These are phyloP conservation scores for Vanrija sp. DNA, from an alignment of 1,284 basidiomycete species.

Conservation along the genomic window DNA sequence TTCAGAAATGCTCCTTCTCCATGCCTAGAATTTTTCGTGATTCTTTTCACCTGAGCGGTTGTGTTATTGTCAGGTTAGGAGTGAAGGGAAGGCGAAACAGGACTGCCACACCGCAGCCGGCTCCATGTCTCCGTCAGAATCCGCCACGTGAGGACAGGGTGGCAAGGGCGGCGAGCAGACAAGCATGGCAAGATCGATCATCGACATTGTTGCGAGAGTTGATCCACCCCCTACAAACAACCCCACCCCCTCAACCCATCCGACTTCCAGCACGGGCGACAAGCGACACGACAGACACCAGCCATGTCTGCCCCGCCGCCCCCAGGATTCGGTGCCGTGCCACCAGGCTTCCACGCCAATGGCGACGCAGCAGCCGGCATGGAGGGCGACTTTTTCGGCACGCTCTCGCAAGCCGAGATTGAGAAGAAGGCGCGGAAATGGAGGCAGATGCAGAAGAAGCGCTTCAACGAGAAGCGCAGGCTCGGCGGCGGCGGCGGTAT, in stretches of 20 bases:
- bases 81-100: too few species aligned
- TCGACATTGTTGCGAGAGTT: not conserved
- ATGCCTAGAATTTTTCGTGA: too few species aligned
- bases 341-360: constrained; percentile 35
- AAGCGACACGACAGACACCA: constrained; percentile 3
- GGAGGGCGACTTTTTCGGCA: constrained; percentile 46
- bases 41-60: too few species aligned
- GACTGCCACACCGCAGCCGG: too few species aligned
- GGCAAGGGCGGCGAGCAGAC: too few species aligned
- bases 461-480: constrained; percentile 47
- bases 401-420: constrained; percentile 46
- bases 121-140: too few species aligned
- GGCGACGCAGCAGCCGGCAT: constrained; percentile 26
- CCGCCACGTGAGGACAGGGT: too few species aligned
- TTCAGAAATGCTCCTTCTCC: too few species aligned
- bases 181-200: too few species aligned
- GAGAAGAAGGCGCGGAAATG: constrained; percentile 51
- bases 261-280: not conserved
- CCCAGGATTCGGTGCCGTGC: constrained; percentile 12
- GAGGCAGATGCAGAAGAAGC: constrained; percentile 44
- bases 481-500: constrained; percentile 47
- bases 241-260: not conserved
- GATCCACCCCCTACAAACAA: not conserved
- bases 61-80: too few species aligned
- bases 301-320: constrained; percentile 45